Evolutionary conservation across 2,329 filamentous ascomycete genomes (phyloP), one percentile per base, ranked within the genome.

Genomic region (Colletotrichum sp.): DNA sequence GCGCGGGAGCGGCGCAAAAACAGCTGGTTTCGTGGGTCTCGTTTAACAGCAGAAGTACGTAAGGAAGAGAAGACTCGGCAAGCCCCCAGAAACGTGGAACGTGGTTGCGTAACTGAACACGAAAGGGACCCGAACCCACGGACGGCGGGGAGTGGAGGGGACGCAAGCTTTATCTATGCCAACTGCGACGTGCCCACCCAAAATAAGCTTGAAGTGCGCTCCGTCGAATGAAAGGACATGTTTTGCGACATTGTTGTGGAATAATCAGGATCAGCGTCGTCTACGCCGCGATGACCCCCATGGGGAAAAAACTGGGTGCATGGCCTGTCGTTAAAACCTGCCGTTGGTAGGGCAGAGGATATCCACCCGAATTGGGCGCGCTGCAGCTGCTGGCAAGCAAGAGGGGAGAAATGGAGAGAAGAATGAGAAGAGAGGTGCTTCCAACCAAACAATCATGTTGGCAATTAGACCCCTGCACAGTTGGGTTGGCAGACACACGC

Each of bases 151-250:
- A 18, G 32, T 30, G 10, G 26, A 55, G 62, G 55, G 55, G 32
- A 56, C 43, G 73, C 70, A 73, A 65, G 73, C 70, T 75, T 75
- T 75, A 75, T 75, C 73, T 75, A 75, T 58, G 21, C 70, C 43
- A 52, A 7, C 21, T 70, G 65, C 65, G 73, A 65, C 70, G 70
- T 65, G 43, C 48, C 73, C 70, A 64, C 70, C 28, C 26, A 64
- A 15, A 34, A 75, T 69, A 34, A 75, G 70, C 70, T 75, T 73
- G 73, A 73, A 48, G 43, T 64, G 8, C 26, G 16, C 34, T 38
- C 13, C 56, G 34, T 65, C 73, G 73, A 75, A 75, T 73, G 26
- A 30, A 38, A 56, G 28, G 26, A 32, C 13, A 12, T 28, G 3
- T 16, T 28, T 73, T 66, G 56, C 24, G 26, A 68, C 32, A 38